phyloP scores from a whole-genome alignment of 2,329 filamentous ascomycete species.

The Coniochaeta sp. region DNA sequence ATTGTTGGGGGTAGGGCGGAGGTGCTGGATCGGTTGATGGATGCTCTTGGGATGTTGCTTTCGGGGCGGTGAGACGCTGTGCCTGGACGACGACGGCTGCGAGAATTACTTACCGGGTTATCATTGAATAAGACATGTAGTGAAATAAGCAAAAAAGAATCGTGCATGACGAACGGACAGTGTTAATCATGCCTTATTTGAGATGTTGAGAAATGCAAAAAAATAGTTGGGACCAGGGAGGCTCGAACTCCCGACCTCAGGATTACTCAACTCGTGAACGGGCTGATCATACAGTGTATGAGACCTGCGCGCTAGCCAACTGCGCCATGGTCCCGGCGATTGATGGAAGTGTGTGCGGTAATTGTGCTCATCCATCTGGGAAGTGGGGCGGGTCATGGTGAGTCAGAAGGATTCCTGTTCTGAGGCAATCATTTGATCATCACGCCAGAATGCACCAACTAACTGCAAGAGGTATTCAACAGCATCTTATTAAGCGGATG shows the following conservation, averaged over 20 bases:
- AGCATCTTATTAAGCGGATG: not conserved
- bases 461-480: not conserved
- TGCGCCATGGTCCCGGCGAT: conserved; percentile 2
- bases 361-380: no score
- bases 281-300: conserved; percentile 3
- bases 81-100: no score
- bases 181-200: no score
- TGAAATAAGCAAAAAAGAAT: no score
- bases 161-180: no score
- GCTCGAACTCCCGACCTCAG: conserved; percentile 5
- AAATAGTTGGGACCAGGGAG: conserved; percentile 3
- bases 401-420: no score
- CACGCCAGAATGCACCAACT: not conserved
- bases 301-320: conserved; percentile 5
- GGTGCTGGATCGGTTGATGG: conserved; percentile 9
- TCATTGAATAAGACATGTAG: no score
- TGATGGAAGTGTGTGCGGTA: not conserved
- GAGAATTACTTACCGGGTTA: no score
- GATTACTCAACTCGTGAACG: not conserved
- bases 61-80: conserved; percentile 6
- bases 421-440: not conserved
- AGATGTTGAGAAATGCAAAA: not conserved
- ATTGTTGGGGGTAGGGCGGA: conserved; percentile 5
- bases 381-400: no score
- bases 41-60: conserved; percentile 7